Conservation (phyloP, 1,284 basidiomycete genomes). For the Cryptococcus sp. region DNA sequence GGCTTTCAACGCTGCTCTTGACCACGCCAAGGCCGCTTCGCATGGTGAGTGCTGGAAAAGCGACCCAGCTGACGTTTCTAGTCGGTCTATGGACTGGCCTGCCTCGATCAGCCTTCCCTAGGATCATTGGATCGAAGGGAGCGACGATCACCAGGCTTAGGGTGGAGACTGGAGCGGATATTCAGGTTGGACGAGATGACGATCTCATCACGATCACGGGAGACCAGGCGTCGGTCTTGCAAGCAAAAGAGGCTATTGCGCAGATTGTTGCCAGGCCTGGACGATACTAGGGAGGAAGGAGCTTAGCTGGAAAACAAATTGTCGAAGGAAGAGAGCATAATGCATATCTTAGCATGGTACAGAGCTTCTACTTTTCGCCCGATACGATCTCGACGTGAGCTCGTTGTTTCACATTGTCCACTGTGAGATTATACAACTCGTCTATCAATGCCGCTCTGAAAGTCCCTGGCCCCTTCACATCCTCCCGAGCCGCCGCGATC, state of each 20-base stretch:
- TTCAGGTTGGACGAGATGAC: slow-evolving; percentile 78
- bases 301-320: no score
- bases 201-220: slow-evolving; percentile 77
- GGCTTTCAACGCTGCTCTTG: slow-evolving; percentile 63
- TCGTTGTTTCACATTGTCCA: slow-evolving; percentile 52
- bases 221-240: slow-evolving; percentile 59
- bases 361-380: no score
- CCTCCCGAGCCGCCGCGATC: slow-evolving; percentile 60
- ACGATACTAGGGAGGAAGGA: slow-evolving; percentile 12
- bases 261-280: slow-evolving; percentile 53
- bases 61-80: slow-evolving; percentile 7
- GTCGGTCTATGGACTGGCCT: slow-evolving; percentile 47
- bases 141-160: slow-evolving; percentile 78
- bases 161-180: slow-evolving; percentile 79
- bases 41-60: slow-evolving; percentile 46
- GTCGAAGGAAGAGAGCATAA: no score
- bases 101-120: slow-evolving; percentile 52
- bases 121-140: slow-evolving; percentile 76
- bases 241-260: slow-evolving; percentile 75
- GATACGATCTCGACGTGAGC: slow-evolving; percentile 53
- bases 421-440: slow-evolving; percentile 61
- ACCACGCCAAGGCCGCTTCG: slow-evolving; percentile 56
- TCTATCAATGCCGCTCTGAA: slow-evolving; percentile 85
- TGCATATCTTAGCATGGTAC: no score
- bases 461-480: slow-evolving; percentile 77